phyloP scores from a whole-genome alignment of 1,284 basidiomycete species.

The Phenoliferia sp. region DNA sequence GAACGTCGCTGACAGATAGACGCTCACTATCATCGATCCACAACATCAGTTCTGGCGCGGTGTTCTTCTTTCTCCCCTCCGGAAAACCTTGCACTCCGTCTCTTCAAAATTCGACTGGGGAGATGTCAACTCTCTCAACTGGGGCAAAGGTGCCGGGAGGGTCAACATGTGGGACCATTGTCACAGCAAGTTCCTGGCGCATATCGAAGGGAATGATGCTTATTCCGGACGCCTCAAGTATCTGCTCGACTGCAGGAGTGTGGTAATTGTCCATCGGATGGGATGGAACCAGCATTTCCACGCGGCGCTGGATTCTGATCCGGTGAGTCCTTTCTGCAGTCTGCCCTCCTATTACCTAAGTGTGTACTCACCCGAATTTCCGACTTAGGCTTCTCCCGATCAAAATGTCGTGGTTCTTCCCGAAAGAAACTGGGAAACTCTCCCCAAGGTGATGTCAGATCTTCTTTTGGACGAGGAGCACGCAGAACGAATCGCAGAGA shows the following conservation, averaged over 20 bases:
- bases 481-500: constrained; percentile 9
- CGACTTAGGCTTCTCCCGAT: not conserved
- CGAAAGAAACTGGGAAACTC: not conserved
- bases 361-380: not conserved
- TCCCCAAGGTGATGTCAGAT: constrained; percentile 1
- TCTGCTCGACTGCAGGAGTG: constrained; percentile 4
- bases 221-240: constrained; percentile 5
- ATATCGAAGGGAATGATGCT: not conserved
- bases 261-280: not conserved
- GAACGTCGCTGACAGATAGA: too few species aligned
- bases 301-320: constrained; percentile 5
- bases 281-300: constrained; percentile 7
- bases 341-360: not conserved
- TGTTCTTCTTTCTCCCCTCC: not conserved
- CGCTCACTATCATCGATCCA: not conserved
- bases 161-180: constrained; percentile 10
- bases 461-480: not conserved
- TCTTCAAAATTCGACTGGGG: not conserved
- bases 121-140: constrained; percentile 5
- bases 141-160: not conserved
- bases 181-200: not conserved
- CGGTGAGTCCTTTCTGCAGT: not conserved
- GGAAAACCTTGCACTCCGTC: not conserved
- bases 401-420: constrained; percentile 7
- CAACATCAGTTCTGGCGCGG: constrained; percentile 11